Evolutionary conservation across 2,329 filamentous ascomycete genomes (phyloP), one percentile per base, ranked within the genome.

Genomic region (Claviceps capensis): DNA sequence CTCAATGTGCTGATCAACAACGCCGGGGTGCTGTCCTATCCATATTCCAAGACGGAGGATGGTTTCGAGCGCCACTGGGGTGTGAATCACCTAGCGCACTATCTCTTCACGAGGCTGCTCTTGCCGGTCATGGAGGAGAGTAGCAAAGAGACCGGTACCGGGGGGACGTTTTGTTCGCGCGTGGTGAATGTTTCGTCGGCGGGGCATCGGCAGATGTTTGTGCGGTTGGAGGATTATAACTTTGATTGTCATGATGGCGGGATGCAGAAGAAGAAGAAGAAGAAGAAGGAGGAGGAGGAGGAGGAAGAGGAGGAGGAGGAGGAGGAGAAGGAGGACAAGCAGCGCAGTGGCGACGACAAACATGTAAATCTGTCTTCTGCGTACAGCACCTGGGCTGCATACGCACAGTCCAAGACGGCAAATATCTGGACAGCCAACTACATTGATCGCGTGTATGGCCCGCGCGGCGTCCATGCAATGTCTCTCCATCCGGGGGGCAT

Each of bases 1-100:
- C 8, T 68, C 52, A 23, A 51, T 13, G 23, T 51, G 4, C 42
- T 51, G 34, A 42, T 51, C 44, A 51, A 51, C 49, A 51, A 42
- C 4, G 49, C 49, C 1, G 49, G 49, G 23, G 30, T 51, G 22
- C 40, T 51, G 26, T 34, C 8, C 13, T 34, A 14, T 5, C 43
- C 44, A 13, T 9, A 47, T 3, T 11, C 43, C 5, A 22, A 6
- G 13, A 51, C 49, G 3, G 14, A n/a, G 14, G 49, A 51, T 17
- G 49, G 49, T 16, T 19, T 47, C 36, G 62, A 64, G 56, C 59
- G 60, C 0, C 75, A 79, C 52, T 73, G 80, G 53, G 76, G 69
- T 37, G 72, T 68, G 6, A 79, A 79, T 59, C 71, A 80, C 57
- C 62, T 81, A 1, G 68, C 64, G 8, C 73, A 78, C 56, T 80